A percentile compares a stretch with the other conserved stretches of the same genome.
phyloP scores from a whole-genome alignment of 495 filamentous ascomycete species.

The Podospora conica region DNA sequence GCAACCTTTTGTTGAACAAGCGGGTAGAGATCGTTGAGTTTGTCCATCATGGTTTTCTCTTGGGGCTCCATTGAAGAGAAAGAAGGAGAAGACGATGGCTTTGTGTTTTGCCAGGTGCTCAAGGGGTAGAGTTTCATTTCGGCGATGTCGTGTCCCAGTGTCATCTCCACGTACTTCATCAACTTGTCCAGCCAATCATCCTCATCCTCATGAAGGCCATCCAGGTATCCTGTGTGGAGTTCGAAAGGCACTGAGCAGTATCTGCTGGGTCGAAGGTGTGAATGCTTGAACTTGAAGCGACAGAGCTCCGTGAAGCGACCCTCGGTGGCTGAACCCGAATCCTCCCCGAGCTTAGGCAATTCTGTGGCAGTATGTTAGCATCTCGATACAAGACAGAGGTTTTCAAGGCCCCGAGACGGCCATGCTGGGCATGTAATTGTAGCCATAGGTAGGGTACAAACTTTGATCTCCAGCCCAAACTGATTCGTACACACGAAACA shows the following conservation, averaged over 20 bases:
- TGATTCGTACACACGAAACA: not conserved
- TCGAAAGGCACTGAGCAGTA: too few relatives aligned
- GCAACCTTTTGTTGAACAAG: not conserved
- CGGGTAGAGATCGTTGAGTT: not conserved
- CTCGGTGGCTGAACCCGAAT: not conserved
- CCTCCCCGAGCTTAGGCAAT: not conserved
- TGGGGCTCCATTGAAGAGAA: not conserved
- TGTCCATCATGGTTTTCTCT: not conserved
- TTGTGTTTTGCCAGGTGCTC: not conserved
- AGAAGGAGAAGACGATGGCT: not conserved
- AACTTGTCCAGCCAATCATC: not conserved
- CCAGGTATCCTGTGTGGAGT: too few relatives aligned
- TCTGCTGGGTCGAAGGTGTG: not conserved
- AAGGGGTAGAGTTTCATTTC: not conserved
- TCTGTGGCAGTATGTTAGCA: not conserved
- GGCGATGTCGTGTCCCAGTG: not conserved
- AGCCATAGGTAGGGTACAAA: not conserved
- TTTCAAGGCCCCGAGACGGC: not conserved
- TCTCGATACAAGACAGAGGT: not conserved
- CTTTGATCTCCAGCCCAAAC: not conserved
- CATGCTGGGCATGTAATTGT: too few relatives aligned
- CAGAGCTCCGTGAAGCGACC: not conserved
- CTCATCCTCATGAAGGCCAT: too few relatives aligned
- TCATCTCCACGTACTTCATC: not conserved
- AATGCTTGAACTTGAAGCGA: not conserved